Conservation (phyloP, 2,329 filamentous ascomycete genomes). For the Penicillium sp. region DNA sequence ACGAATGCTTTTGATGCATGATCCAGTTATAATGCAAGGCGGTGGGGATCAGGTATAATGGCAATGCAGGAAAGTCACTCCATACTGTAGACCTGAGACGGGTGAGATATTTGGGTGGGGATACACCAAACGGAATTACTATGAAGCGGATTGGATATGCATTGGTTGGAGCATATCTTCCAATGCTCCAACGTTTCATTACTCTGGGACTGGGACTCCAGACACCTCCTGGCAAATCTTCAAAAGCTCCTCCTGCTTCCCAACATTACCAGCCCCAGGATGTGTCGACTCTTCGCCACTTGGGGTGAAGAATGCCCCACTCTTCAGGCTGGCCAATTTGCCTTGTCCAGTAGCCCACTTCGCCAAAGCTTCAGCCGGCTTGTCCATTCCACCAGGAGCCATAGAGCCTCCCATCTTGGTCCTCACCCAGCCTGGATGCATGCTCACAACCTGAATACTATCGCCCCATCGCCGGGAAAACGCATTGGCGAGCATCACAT, state of each 20-base stretch:
- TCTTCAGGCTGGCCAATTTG: conserved; percentile 16
- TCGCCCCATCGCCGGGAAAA: conserved; percentile 51
- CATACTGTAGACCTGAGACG: not conserved
- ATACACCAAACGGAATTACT: not conserved
- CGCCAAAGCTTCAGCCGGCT: conserved; percentile 50
- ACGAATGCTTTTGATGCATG: too few relatives aligned
- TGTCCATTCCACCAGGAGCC: conserved; percentile 51
- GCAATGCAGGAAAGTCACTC: not conserved
- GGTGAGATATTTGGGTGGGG: too few relatives aligned
- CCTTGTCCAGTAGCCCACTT: conserved; percentile 42
- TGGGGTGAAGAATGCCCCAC: conserved; percentile 20
- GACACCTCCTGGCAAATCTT: conserved; percentile 27
- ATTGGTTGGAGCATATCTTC: too few relatives aligned
- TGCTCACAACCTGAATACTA: conserved; percentile 47
- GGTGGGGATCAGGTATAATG: too few relatives aligned
- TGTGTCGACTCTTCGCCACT: conserved; percentile 23
- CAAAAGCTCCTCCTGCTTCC: conserved; percentile 31
- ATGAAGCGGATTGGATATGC: not conserved
- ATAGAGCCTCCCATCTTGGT: conserved; percentile 55
- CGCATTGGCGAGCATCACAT: conserved; percentile 56
- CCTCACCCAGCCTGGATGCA: conserved; percentile 57
- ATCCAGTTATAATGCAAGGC: too few relatives aligned
- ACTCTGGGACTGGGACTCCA: conserved; percentile 10
- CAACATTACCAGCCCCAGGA: conserved; percentile 26
- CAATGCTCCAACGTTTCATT: not conserved